Percentiles rank a stretch among this genome's conserved stretches.
Evolutionary conservation across 768 basidiomycete genomes (phyloP).

Genomic region (Tulasnella sp.): DNA sequence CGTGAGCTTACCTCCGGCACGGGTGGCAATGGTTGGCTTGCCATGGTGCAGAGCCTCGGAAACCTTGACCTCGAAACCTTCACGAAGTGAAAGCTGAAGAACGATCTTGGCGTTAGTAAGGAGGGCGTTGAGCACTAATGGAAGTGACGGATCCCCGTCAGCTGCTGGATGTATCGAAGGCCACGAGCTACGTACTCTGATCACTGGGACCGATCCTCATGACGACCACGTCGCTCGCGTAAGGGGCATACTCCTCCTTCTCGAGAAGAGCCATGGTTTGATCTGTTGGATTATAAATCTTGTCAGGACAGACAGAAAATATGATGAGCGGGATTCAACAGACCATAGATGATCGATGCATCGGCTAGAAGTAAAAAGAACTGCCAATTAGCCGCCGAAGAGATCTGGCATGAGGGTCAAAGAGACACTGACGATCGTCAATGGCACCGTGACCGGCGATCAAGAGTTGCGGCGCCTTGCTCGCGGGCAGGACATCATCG

Average conservation of each 20-base stretch:
- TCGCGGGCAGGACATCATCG: conserved; percentile 33
- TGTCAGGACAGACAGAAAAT: background rate
- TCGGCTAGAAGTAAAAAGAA: conserved; percentile 11
- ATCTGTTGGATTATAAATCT: background rate
- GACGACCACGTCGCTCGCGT: conserved; percentile 43
- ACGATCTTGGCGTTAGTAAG: conserved; percentile 85
- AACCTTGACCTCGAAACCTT: conserved; percentile 97
- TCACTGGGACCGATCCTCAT: conserved; percentile 78
- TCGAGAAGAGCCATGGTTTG: conserved; percentile 12
- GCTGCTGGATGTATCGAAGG: conserved; percentile 8
- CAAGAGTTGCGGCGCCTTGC: conserved; percentile 59
- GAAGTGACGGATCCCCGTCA: too few relatives aligned
- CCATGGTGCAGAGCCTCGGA: conserved; percentile 89
- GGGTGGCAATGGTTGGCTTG: conserved; percentile 70
- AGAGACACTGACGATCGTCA: conserved; percentile 50
- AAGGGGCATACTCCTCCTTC: conserved; percentile 13
- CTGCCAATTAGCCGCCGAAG: background rate
- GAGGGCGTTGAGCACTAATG: conserved; percentile 74
- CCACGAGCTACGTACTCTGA: conserved; percentile 43
- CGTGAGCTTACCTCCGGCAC: conserved; percentile 56
- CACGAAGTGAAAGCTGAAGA: conserved; percentile 82
- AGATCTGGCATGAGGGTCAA: conserved; percentile 48
- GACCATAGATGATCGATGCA: conserved; percentile 71
- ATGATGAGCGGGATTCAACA: conserved; percentile 22
- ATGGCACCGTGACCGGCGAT: conserved; percentile 87